Conservation (phyloP, 192 early-diverging fungal genomes). For the Fimicolochytrium jonesii region DNA sequence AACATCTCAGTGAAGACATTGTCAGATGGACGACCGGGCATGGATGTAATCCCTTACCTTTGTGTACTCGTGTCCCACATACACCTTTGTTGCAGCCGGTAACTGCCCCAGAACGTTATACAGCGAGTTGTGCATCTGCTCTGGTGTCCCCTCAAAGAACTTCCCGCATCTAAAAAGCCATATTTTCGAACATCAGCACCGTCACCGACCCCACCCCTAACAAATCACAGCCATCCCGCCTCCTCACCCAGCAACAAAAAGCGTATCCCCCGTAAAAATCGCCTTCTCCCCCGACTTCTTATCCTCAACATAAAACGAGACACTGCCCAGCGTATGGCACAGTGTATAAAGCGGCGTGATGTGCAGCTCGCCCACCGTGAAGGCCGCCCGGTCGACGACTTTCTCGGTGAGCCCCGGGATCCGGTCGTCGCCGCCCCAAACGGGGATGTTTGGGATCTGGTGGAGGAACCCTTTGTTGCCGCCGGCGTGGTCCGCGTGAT, state of each 20-base stretch:
- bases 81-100: constrained; percentile 79
- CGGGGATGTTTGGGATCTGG: constrained; percentile 48
- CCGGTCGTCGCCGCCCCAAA: constrained; percentile 84
- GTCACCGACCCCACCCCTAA: constrained; percentile 17
- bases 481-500: constrained; percentile 85
- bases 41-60: constrained; percentile 29
- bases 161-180: constrained; percentile 60
- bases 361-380: constrained; percentile 66
- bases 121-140: constrained; percentile 81
- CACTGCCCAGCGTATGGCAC: constrained; percentile 74
- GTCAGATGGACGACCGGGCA: too few relatives aligned
- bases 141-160: constrained; percentile 88
- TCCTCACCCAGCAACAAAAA: constrained; percentile 62
- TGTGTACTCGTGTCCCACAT: constrained; percentile 95
- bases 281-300: constrained; percentile 49
- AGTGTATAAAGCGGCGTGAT: constrained; percentile 72
- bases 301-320: constrained; percentile 77
- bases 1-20: neutral
- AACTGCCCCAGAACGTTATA: constrained; percentile 61
- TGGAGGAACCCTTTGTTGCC: constrained; percentile 64
- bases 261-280: constrained; percentile 87
- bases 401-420: constrained; percentile 74
- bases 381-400: constrained; percentile 67
- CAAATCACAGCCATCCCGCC: constrained; percentile 57
- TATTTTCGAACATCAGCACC: neutral